Percentiles rank a stretch among this genome's conserved stretches.
Conservation (phyloP, 352 stramenopile species). For the Globisporangium cederbergense region DNA sequence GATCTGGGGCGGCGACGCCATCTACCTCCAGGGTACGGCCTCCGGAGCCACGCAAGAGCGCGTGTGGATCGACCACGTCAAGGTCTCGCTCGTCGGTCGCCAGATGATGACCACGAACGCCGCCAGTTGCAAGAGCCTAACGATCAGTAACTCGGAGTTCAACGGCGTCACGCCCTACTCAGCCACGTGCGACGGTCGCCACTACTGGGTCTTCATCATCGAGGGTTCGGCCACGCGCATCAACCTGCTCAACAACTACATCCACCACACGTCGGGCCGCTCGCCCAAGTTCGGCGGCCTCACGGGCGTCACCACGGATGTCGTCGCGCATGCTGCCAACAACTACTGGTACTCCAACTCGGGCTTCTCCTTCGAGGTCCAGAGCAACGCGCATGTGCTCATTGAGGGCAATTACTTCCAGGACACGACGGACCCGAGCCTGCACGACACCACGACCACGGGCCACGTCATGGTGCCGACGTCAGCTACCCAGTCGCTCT, state of each 20-base stretch:
- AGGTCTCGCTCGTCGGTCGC: conserved; percentile 22
- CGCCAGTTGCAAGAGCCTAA: conserved; percentile 27
- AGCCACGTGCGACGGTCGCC: conserved; percentile 29
- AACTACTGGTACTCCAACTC: conserved; percentile 24
- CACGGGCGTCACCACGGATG: conserved; percentile 14
- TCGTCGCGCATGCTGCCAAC: conserved; percentile 21
- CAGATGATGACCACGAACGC: conserved; percentile 33
- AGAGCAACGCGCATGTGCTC: conserved; percentile 15
- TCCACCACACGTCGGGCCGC: conserved; percentile 34
- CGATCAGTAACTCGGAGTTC: conserved; percentile 39
- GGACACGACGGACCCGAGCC: conserved; percentile 23
- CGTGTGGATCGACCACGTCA: conserved; percentile 42
- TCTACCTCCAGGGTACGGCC: conserved; percentile 19
- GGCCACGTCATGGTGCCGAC: conserved; percentile 18
- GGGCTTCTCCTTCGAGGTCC: conserved; percentile 21
- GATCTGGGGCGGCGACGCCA: conserved; percentile 17
- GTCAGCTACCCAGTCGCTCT: conserved; percentile 11
- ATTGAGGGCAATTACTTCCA: conserved; percentile 41
- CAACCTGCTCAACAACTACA: conserved; percentile 33
- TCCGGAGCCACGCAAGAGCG: conserved; percentile 18
- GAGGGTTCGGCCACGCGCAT: conserved; percentile 26
- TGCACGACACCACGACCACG: background rate
- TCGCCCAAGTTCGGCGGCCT: conserved; percentile 27
- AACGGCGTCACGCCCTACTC: conserved; percentile 28
- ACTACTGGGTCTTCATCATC: conserved; percentile 40